Evolutionary conservation across 208 protist species (phyloP), one percentile per base, ranked within the genome.

Genomic region (Angomonas ambiguus): DNA sequence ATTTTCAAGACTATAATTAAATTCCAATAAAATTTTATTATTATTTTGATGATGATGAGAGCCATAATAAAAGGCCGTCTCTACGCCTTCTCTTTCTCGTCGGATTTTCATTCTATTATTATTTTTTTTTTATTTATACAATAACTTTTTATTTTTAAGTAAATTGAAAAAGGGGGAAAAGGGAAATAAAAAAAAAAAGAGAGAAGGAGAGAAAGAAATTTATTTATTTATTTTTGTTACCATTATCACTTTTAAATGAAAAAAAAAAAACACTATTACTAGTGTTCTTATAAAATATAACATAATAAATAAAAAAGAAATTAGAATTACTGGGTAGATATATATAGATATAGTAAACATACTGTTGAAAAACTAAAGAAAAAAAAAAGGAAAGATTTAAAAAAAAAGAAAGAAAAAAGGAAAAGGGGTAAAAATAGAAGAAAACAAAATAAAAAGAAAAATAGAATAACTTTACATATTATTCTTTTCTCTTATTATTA

Each of bases 371-470:
- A 22, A 58, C 20, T 41, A 31, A 61, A 32, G n/a, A 62, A 56
- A 64, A 70, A 48, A 69, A 51, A 11, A 33, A 16, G 1, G 25
- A 34, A 62, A 28, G 58, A 51, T 32, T 33, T 41, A 42, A 48
- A 24, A 18, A 72, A 35, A 66, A 64, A 27, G 61, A 16, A 11
- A 62, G 75, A 25, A 28, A 64, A 24, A 53, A 67, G 51, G 6
- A 55, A 71, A 25, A 31, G n/a, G 38, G 27, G 49, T 59, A 55
- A 70, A 28, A 48, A 33, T 62, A 35, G 45, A 27, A 58, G 27
- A 35, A 58, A 71, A 51, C 68, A 64, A 35, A 71, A 69, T 62
- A 28, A 72, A 64, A 61, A 56, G 27, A 58, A 61, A n/a, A n/a
- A n/a, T n/a, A n/a, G n/a, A n/a, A n/a, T n/a, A n/a, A n/a, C n/a